Evolutionary conservation across 129 eudicot species (phyloP), one percentile per base, ranked within the genome.

Genomic region (Sambucus nigra): DNA sequence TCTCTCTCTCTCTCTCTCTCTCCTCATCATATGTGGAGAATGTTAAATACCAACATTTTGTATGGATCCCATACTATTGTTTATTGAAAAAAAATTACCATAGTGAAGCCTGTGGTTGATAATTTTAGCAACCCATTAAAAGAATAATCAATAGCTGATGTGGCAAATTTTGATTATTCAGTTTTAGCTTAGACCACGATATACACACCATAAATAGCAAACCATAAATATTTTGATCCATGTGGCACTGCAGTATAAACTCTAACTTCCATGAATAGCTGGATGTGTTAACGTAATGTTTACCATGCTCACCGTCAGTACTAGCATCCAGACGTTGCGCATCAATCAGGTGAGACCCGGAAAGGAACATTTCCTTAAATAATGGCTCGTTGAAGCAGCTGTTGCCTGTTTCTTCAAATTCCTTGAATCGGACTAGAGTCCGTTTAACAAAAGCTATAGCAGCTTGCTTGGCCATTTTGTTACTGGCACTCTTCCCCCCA

Each of bases 381-480:
- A 63, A 45, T 10, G 96, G 80, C 49, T 76, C 88, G 16, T 40
- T 32, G 64, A 87, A 87, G 76, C 96, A 87, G 67, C 94, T 76
- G 48, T 65, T 82, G 67, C 88, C 83, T 5, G 94, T 73, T 55
- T 13, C 58, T 65, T 83, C 79, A 50, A 73, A 87, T 63, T 73
- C 79, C 15, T 67, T 86, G 72, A 68, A 82, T 22, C 74, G 72
- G 38, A 71, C 86, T 28, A 87, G 55, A 52, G 86, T 74, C 57
- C 80, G 68, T 69, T 65, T 80, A 35, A 82, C 86, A 61, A 76
- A 79, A 56, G 79, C 82, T 60, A 87, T 61, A 59, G 96, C 94
- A 65, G 94, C 76, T 74, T 87, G 96, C 70, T 82, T 82, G 39
- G 83, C 86, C 73, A 87, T 77, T 69, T 87, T 87, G 68, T 88